phyloP scores from a whole-genome alignment of 371 early-diverging fungal genomes.

The Nematocida ironsii region DNA sequence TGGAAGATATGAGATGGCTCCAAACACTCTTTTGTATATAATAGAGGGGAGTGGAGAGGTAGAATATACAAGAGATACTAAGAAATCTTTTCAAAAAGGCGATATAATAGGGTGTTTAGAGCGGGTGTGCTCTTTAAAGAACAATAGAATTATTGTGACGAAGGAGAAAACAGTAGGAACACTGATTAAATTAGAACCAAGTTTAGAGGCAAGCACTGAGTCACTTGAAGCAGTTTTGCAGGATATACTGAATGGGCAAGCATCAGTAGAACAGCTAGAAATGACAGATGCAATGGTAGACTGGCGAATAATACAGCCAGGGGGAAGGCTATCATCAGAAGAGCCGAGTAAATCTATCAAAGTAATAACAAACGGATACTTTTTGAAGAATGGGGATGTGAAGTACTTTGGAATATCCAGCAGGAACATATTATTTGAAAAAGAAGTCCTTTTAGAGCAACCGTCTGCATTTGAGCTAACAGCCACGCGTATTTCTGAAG shows the following conservation, averaged over 20 bases:
- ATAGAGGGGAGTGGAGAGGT: conserved; percentile 1
- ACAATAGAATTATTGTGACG: neutral
- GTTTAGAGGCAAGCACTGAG: neutral
- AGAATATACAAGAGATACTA: neutral
- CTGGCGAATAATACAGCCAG: conserved; percentile 45
- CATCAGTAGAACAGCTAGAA: conserved; percentile 3
- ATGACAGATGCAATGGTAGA: conserved; percentile 30
- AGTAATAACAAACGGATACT: conserved; percentile 35
- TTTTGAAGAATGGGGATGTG: conserved; percentile 40
- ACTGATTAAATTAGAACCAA: neutral
- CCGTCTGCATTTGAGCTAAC: conserved; percentile 12
- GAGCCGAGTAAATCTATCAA: neutral
- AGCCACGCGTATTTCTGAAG: conserved; percentile 29
- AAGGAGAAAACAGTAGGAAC: neutral
- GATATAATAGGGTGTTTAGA: conserved; percentile 6
- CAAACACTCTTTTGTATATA: conserved; percentile 17
- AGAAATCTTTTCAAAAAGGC: neutral
- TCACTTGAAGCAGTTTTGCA: neutral
- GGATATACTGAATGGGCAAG: conserved; percentile 3
- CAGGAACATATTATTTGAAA: conserved; percentile 33
- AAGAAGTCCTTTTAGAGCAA: conserved; percentile 18
- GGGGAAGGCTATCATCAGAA: conserved; percentile 25
- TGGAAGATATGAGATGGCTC: neutral
- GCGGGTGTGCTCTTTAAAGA: neutral
- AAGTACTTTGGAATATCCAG: conserved; percentile 53